These are phyloP conservation scores for Teratosphaeria nubilosa DNA, from an alignment of 2,329 filamentous ascomycete species.

Conservation along the genomic window DNA sequence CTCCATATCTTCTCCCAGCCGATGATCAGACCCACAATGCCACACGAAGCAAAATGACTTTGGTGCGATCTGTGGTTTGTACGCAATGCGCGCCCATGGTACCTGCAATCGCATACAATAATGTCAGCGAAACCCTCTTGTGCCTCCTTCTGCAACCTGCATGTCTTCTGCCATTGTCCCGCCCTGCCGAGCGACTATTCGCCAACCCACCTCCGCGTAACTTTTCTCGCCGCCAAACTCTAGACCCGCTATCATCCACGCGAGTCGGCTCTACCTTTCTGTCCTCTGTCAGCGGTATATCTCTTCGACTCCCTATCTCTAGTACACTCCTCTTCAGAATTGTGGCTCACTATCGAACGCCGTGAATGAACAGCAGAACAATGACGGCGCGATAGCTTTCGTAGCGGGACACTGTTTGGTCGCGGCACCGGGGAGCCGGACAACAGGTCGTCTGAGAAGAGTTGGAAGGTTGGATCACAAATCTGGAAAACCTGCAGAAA, in stretches of 20 bases:
- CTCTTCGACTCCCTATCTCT: not conserved
- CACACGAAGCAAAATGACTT: not conserved
- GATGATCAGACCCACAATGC: not conserved
- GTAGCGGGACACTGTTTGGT: not conserved
- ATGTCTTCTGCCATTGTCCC: not conserved
- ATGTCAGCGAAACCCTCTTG: not conserved
- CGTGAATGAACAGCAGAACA: not conserved
- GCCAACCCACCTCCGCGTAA: not conserved
- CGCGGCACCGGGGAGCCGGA: not conserved
- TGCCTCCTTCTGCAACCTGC: not conserved
- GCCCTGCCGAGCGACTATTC: not conserved
- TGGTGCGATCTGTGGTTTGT: not conserved
- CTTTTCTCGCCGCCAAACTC: not conserved
- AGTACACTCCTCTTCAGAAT: not conserved
- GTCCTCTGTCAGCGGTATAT: not conserved
- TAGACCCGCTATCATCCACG: not conserved
- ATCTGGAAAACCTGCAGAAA: not conserved
- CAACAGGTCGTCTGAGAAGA: not conserved
- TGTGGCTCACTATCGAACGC: not conserved
- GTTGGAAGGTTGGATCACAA: not conserved
- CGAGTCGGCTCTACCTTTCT: not conserved
- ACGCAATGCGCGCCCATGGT: not conserved
- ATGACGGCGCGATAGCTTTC: not conserved
- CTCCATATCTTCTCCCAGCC: not conserved
- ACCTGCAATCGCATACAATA: not conserved